Base-by-base conservation (phyloP, 305 asterid species). In the Fraxinus sp. region DNA sequence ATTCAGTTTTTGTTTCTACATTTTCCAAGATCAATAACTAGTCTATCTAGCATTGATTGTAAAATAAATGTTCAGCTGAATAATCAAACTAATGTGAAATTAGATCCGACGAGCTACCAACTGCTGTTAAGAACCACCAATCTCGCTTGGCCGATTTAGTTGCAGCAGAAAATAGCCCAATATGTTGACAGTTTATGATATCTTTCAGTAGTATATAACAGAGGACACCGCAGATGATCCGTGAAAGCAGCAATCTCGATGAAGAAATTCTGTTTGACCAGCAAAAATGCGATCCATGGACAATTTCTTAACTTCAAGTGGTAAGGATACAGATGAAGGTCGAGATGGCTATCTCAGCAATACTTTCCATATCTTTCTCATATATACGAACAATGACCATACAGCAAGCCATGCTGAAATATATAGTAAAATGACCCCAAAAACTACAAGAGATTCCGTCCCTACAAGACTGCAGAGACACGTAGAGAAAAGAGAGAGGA, bases 401-500 rank as follows among this genome's bases (percentile, higher is more conserved):
- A 92, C 68, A 30, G 99, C 92, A 36, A 96, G 97, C 95, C 95
- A 92, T 59, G 98, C 97, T 55, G 99, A 96, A 79, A 92, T 76
- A 57, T 96, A 93, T 76, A 96, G 97, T 83, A 94, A 86, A 79
- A 89, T 88, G 73, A 91, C 95, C 83, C 99, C 99, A 26, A 93
- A 89, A 52, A 96, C 83, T 30, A 85, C 93, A 22, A 96, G 88
- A 68, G 88, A 74, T 84, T 86, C 94, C 11, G 88, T 88, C 43
- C 90, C 96, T 55, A 82, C 88, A 66, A 96, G 82, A 86, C 99
- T 96, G 92, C 74, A 84, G 37, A 26, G 33, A 62, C 14, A 20
- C 14, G 0, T 8, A 22, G 14, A 28, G 70, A 59, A 59, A 75
- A 73, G 32, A 35, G 36, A 64, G 83, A 80, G 78, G 73, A 43